These are phyloP conservation scores for Chlamydomonas sphaeroides DNA, from an alignment of 139 green algal species.

Conservation along the genomic window DNA sequence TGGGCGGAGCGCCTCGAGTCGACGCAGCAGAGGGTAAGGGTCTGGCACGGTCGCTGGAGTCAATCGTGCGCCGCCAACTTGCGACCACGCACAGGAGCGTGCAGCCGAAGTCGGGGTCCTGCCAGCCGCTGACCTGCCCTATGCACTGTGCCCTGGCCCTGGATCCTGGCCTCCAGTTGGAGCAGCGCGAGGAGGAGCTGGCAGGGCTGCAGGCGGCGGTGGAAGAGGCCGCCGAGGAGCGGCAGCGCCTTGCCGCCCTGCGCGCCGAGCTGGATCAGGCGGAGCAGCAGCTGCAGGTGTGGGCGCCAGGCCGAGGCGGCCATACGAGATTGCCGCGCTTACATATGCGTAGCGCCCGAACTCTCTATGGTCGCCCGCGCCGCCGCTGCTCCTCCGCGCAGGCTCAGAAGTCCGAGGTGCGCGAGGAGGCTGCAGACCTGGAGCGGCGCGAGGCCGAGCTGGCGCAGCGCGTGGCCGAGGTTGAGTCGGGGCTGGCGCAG, in stretches of 20 bases:
- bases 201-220: background rate
- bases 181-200: background rate
- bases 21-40: background rate
- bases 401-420: background rate
- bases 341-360: too few species aligned
- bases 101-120: too few species aligned
- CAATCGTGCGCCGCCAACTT: too few species aligned
- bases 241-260: background rate
- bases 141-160: too few species aligned
- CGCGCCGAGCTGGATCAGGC: background rate
- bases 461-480: background rate
- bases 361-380: background rate
- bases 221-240: constrained; percentile 1
- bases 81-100: too few species aligned
- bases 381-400: background rate
- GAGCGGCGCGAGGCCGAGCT: background rate
- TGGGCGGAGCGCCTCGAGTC: constrained; percentile 13
- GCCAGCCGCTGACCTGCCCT: too few species aligned
- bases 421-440: background rate
- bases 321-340: too few species aligned
- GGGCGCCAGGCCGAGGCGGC: too few species aligned
- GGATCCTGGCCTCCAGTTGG: too few species aligned
- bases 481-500: background rate
- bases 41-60: too few species aligned
- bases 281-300: constrained; percentile 1